Evolutionary conservation across 179 eudicot genomes (phyloP), one percentile per base, ranked within the genome.

Genomic region (Pouteria campechiana): DNA sequence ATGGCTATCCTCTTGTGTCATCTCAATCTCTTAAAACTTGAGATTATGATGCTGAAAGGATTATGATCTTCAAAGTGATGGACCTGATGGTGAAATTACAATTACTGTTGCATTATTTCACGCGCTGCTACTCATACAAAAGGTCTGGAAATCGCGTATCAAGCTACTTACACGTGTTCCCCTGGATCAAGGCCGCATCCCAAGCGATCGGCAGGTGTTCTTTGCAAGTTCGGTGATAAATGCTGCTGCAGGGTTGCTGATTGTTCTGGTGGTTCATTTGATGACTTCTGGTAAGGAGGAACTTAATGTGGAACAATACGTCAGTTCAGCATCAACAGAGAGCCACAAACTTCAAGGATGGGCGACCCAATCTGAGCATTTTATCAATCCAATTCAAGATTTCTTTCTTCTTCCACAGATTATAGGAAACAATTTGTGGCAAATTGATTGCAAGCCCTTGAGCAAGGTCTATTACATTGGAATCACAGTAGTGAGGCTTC

Each of bases 311-410:
- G 67, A 54, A 9, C 45, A 7, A 17, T 67, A 57, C 37, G 16
- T 65, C 2, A 75, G 70, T 57, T 44, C 55, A 2, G 38, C 37
- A 5, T n/a, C n/a, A n/a, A 88, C 75, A 22, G 61, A 63, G 36
- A 28, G 68, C 10, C 63, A 46, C 14, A 53, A 49, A 18, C 37
- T 75, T 24, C 52, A 46, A 19, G 63, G 61, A 25, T 84, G 97
- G 97, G 73, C 66, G 63, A 70, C 78, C 1, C 66, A 75, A 19
- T 51, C 84, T 30, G 77, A 72, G 64, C 85, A 84, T 67, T 89
- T 84, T 37, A 44, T 68, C 30, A 95, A 95, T 25, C 58, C 84
- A n/a, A 72, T 78, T 55, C 95, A 75, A 41, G 97, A 85, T 62
- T 75, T 84, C 2, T 89, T 81, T 51, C 76, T 89, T 38, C 23